Conservation (phyloP, 345 rosid species). For the Trapa bicornis region DNA sequence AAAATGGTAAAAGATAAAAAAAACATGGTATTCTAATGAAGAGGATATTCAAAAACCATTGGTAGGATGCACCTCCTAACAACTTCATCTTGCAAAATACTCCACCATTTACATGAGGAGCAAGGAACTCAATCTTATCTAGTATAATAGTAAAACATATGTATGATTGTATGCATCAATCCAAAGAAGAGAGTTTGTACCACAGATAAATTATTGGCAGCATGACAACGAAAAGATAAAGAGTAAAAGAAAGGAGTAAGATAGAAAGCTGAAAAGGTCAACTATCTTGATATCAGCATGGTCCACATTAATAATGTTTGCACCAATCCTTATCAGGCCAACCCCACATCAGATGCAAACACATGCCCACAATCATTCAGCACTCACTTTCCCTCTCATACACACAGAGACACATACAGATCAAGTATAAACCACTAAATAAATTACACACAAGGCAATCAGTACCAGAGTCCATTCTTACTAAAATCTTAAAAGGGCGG, state of each 20-base stretch:
- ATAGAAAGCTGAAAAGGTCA: conserved; percentile 9
- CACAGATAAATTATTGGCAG: background rate
- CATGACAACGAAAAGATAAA: background rate
- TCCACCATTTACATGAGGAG: background rate
- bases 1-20: background rate
- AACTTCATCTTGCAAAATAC: background rate
- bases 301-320: conserved; percentile 8
- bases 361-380: conserved; percentile 5
- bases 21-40: background rate
- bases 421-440: conserved; percentile 14
- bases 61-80: background rate
- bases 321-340: conserved; percentile 14
- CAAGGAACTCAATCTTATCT: background rate
- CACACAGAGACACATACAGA: background rate
- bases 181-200: background rate
- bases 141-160: background rate
- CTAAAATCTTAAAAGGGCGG: background rate
- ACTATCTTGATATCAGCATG: conserved; percentile 9
- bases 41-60: background rate
- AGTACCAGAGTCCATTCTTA: conserved; percentile 26
- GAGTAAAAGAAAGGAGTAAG: conserved; percentile 1
- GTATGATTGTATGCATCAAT: background rate
- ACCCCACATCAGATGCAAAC: conserved; percentile 24
- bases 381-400: background rate
- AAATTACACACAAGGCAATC: conserved; percentile 26